Percentiles rank a stretch among this genome's conserved stretches.
Evolutionary conservation across 768 basidiomycete species (phyloP).

Genomic region (Trametes gibbosa): DNA sequence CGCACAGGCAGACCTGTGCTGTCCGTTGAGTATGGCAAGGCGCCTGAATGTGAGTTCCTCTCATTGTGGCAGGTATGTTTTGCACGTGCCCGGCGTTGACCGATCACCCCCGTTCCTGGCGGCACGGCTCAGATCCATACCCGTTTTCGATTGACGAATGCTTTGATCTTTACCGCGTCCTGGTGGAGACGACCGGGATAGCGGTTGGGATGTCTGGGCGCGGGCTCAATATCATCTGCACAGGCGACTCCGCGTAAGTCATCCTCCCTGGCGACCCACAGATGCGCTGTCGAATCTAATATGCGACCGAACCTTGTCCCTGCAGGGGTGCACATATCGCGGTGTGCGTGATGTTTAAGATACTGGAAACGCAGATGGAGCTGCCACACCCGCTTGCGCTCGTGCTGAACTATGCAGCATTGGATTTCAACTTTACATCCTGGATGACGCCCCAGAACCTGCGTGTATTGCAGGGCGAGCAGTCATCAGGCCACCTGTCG

Average conservation of each 20-base stretch:
- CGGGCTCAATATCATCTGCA: constrained; percentile 71
- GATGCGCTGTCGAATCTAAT: background rate
- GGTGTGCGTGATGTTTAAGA: constrained; percentile 79
- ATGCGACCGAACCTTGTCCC: constrained; percentile 7
- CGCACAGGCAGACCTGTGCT: constrained; percentile 77
- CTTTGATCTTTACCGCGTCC: constrained; percentile 82
- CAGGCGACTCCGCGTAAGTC: constrained; percentile 97
- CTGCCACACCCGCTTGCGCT: constrained; percentile 78
- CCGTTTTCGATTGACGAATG: constrained; percentile 95
- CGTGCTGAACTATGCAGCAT: constrained; percentile 85
- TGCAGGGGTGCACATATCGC: constrained; percentile 85
- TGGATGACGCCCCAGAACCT: constrained; percentile 91
- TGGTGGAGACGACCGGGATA: constrained; percentile 77
- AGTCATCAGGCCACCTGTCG: constrained; percentile 78
- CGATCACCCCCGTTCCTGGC: constrained; percentile 6
- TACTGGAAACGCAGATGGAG: constrained; percentile 60
- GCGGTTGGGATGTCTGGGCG: constrained; percentile 88
- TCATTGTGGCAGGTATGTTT: background rate
- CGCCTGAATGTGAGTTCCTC: constrained; percentile 80
- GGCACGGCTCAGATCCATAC: constrained; percentile 71
- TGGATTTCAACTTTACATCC: constrained; percentile 98
- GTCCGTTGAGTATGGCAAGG: constrained; percentile 92
- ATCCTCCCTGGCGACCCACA: background rate
- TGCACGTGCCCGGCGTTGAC: background rate
- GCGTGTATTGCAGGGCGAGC: constrained; percentile 81